phyloP scores from a whole-genome alignment of 2,329 filamentous ascomycete species.

The Exophiala phaeomuriformis region DNA sequence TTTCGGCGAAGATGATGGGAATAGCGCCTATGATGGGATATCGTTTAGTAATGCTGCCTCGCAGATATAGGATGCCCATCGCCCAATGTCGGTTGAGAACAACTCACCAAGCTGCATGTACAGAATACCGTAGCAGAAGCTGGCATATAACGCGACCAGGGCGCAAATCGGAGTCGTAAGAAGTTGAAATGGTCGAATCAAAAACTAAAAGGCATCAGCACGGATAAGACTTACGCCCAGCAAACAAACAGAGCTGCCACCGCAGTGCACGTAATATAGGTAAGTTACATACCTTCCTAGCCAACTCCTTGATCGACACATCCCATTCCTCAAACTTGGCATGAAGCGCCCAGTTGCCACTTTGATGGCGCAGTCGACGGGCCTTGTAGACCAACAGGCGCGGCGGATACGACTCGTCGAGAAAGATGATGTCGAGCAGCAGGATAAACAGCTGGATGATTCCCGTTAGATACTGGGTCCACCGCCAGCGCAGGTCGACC shows the following conservation, averaged over 20 bases:
- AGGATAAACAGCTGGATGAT: conserved; percentile 57
- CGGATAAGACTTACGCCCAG: background rate
- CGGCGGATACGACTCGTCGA: conserved; percentile 54
- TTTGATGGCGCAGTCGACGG: conserved; percentile 42
- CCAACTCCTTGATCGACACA: conserved; percentile 35
- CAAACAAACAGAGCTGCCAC: background rate
- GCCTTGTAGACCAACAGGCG: conserved; percentile 48
- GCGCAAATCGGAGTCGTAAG: conserved; percentile 48
- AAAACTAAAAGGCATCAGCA: conserved; percentile 29
- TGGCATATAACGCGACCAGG: conserved; percentile 40
- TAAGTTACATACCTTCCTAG: conserved; percentile 33
- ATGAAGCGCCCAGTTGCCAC: conserved; percentile 41
- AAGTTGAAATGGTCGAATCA: conserved; percentile 45
- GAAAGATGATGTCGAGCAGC: conserved; percentile 44
- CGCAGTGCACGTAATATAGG: too few species aligned
- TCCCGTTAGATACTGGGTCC: conserved; percentile 58
- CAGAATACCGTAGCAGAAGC: conserved; percentile 48
- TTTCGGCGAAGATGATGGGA: conserved; percentile 43
- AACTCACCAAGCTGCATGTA: conserved; percentile 37
- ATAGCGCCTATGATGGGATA: conserved; percentile 36
- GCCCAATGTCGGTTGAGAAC: too few species aligned
- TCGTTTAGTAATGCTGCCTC: background rate
- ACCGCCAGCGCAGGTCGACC: conserved; percentile 54
- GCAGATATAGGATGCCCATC: too few species aligned
- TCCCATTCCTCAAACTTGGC: conserved; percentile 37